phyloP scores from a whole-genome alignment of 2,329 filamentous ascomycete species.

The Cladosporium sp. region DNA sequence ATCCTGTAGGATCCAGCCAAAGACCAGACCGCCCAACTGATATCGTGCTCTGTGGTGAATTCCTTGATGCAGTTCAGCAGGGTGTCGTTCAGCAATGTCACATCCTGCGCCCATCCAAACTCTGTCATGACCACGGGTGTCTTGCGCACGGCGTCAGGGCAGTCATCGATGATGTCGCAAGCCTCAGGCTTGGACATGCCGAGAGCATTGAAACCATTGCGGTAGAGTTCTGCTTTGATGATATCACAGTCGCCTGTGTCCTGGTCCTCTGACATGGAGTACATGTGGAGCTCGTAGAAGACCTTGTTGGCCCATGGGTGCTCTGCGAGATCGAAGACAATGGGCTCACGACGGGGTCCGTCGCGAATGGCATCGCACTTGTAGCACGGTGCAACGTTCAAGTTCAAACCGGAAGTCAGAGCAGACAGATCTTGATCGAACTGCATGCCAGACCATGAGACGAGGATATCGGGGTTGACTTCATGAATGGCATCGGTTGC shows the following conservation, averaged over 20 bases:
- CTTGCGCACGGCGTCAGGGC: conserved; percentile 31
- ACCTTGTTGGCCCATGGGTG: conserved; percentile 48
- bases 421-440: conserved; percentile 25
- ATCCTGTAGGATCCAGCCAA: conserved; percentile 48
- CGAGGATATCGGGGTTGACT: conserved; percentile 22
- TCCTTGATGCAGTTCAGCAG: conserved; percentile 45
- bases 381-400: conserved; percentile 37
- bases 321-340: conserved; percentile 43
- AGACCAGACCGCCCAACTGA: conserved; percentile 50
- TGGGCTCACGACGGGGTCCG: conserved; percentile 40
- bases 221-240: conserved; percentile 48
- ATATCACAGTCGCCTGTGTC: conserved; percentile 44
- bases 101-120: conserved; percentile 36
- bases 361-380: conserved; percentile 40
- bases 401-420: conserved; percentile 32
- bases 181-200: conserved; percentile 33
- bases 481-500: conserved; percentile 24
- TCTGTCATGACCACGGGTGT: conserved; percentile 37
- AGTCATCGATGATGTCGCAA: conserved; percentile 34
- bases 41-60: conserved; percentile 42
- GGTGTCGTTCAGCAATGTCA: conserved; percentile 40
- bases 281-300: conserved; percentile 46
- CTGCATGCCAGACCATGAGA: conserved; percentile 24
- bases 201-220: conserved; percentile 48
- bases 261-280: conserved; percentile 32